phyloP scores from a whole-genome alignment of 345 rosid species.

The Nasturtium officinale region DNA sequence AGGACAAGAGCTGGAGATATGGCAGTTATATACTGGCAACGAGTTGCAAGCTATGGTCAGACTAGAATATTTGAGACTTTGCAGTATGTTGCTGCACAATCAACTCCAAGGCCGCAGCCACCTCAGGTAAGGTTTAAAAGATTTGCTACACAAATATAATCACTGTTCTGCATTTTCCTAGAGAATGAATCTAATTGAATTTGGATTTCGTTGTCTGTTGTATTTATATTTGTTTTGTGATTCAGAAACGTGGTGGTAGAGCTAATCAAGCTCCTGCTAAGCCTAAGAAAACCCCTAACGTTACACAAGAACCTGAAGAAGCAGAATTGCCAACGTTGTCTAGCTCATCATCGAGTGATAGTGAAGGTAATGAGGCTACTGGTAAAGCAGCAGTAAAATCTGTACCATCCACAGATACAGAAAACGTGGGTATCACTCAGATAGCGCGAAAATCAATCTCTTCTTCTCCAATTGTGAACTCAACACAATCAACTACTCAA shows the following conservation, averaged over 20 bases:
- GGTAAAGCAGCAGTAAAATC: slow-evolving; percentile 37
- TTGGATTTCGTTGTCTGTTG: not conserved
- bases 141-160: not conserved
- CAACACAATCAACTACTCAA: slow-evolving; percentile 41
- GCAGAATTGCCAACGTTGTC: slow-evolving; percentile 66
- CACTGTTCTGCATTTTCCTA: not conserved
- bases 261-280: slow-evolving; percentile 50
- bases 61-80: slow-evolving; percentile 54
- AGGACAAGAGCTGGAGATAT: slow-evolving; percentile 57
- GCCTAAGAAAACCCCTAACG: slow-evolving; percentile 44
- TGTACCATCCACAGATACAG: slow-evolving; percentile 37
- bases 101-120: slow-evolving; percentile 43
- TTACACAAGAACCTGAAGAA: slow-evolving; percentile 55
- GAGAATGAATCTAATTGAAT: not conserved
- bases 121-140: slow-evolving; percentile 52
- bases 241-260: slow-evolving; percentile 52
- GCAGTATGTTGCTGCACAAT: slow-evolving; percentile 59
- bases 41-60: slow-evolving; percentile 61
- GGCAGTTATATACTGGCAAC: slow-evolving; percentile 55
- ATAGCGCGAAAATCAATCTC: slow-evolving; percentile 49
- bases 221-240: slow-evolving; percentile 9
- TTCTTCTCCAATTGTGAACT: slow-evolving; percentile 47
- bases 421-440: slow-evolving; percentile 34
- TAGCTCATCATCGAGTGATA: slow-evolving; percentile 72
- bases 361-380: slow-evolving; percentile 45